These are phyloP conservation scores for Taphrina communis DNA, from an alignment of 1,139 yeast species.

Conservation along the genomic window DNA sequence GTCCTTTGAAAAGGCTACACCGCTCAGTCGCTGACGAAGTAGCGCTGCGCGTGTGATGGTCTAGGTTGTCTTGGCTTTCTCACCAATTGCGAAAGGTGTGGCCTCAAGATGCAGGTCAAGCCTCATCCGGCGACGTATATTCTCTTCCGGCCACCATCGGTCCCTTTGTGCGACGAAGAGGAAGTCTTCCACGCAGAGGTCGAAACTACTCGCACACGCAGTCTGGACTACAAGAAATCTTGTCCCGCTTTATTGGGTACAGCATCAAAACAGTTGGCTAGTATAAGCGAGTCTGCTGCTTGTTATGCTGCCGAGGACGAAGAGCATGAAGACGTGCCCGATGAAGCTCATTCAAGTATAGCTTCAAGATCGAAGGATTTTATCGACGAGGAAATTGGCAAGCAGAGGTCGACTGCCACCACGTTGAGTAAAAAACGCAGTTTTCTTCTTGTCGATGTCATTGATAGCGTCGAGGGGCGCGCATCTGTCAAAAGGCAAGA, in stretches of 20 bases:
- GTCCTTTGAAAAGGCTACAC: no score
- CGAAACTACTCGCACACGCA: neutral
- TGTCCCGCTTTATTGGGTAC: slow-evolving; percentile 37
- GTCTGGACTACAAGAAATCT: slow-evolving; percentile 21
- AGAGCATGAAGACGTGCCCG: neutral
- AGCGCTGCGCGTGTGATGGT: no score
- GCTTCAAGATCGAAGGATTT: neutral
- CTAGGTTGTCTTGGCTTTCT: no score
- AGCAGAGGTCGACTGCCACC: neutral
- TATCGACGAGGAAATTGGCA: neutral
- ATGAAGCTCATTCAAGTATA: neutral
- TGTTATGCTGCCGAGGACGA: neutral
- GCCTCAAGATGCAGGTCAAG: neutral
- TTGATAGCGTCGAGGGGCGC: slow-evolving; percentile 32
- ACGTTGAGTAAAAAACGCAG: slow-evolving; percentile 28
- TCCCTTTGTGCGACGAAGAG: neutral
- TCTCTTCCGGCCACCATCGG: slow-evolving; percentile 13
- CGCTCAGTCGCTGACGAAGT: no score
- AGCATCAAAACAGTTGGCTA: slow-evolving; percentile 21
- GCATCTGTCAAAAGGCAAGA: slow-evolving; percentile 17
- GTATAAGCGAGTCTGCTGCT: slow-evolving; percentile 11
- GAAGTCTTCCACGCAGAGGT: slow-evolving; percentile 10
- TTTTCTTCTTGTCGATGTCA: slow-evolving; percentile 26
- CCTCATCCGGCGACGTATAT: slow-evolving; percentile 30
- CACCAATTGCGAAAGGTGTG: neutral